Conservation (phyloP, 2,329 filamentous ascomycete genomes). For the Stagonosporopsis tanaceti region DNA sequence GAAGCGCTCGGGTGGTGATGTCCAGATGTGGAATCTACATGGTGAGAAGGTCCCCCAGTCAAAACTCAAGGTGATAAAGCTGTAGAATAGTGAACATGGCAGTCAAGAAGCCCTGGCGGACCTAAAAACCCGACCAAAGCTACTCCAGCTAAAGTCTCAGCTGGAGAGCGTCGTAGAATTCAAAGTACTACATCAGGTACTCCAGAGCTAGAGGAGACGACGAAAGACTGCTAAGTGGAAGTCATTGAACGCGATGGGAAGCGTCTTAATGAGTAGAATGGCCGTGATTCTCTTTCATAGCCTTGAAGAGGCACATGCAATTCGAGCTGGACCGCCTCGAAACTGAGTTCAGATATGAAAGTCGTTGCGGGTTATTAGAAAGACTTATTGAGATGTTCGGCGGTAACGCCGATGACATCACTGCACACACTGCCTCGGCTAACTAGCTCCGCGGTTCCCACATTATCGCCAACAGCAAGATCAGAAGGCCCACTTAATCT, state of each 20-base stretch:
- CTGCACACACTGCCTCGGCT: background rate
- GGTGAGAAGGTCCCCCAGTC: background rate
- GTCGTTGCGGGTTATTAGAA: too few species aligned
- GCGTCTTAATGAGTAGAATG: background rate
- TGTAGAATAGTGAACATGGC: background rate
- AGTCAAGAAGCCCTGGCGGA: constrained; percentile 1
- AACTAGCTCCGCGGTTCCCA: too few species aligned
- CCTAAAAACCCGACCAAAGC: background rate
- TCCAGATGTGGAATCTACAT: background rate
- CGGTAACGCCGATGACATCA: constrained; percentile 10
- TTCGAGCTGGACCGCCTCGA: too few species aligned
- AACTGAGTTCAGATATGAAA: too few species aligned
- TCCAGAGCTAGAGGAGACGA: too few species aligned
- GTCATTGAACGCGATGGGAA: background rate
- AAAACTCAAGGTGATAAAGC: background rate
- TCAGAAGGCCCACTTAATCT: background rate
- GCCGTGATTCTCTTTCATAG: background rate
- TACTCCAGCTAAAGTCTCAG: background rate
- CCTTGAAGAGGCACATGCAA: too few species aligned
- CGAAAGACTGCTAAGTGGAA: too few species aligned
- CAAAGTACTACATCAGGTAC: background rate
- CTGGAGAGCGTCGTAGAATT: too few species aligned
- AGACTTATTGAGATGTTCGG: background rate
- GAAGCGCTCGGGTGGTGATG: background rate
- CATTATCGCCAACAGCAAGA: background rate